A percentile compares a stretch with the other conserved stretches of the same genome.
Conservation (phyloP, 1,284 basidiomycete genomes). For the Pulveroboletus sp. region DNA sequence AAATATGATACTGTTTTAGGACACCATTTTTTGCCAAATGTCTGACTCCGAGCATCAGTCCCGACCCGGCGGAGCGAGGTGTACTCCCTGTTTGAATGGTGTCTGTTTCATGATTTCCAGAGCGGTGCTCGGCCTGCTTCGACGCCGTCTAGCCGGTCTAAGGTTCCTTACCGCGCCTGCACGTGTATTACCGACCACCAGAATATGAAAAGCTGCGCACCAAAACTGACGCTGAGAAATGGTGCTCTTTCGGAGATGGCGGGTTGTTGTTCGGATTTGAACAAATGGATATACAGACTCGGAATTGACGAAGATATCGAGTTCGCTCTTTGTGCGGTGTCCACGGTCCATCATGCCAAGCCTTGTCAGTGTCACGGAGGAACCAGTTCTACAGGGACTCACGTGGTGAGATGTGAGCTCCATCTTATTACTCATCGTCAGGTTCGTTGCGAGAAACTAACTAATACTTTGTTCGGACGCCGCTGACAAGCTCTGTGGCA, state of each 20-base stretch:
- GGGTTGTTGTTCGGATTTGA: not conserved
- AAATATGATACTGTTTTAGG: not conserved
- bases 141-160: constrained; percentile 2
- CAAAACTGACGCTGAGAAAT: constrained; percentile 23
- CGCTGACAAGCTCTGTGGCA: too few species aligned
- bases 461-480: not conserved
- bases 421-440: not conserved
- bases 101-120: constrained; percentile 7
- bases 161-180: not conserved
- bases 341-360: constrained; percentile 1
- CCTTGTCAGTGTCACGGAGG: not conserved
- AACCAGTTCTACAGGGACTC: not conserved
- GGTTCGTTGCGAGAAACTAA: not conserved
- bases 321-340: constrained; percentile 13
- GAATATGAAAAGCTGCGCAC: constrained; percentile 2
- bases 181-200: not conserved
- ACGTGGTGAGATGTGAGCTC: not conserved
- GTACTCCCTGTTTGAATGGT: not conserved
- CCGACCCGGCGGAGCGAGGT: constrained; percentile 4
- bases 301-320: not conserved
- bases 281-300: constrained; percentile 1
- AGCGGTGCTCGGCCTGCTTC: not conserved
- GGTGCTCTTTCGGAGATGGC: not conserved
- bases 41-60: constrained; percentile 2
- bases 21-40: not conserved